Conservation (phyloP, 441 rosid species). For the Erodium chrysanthum region DNA sequence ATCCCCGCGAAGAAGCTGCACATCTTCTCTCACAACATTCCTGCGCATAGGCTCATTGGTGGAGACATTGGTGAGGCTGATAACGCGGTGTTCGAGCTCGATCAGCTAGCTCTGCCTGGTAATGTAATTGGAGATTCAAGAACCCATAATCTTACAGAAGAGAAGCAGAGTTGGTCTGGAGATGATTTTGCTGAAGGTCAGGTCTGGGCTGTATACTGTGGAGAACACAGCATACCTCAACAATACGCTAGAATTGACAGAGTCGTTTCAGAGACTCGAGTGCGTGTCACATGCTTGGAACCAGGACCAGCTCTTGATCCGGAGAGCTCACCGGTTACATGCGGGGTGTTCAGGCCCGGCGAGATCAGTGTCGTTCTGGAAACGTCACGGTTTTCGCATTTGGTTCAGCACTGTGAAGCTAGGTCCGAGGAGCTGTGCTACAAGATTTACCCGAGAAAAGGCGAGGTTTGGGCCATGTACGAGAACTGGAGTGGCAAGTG, state of each 20-base stretch:
- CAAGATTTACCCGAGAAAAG: conserved; percentile 9
- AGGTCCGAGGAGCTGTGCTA: not conserved
- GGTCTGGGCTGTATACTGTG: conserved; percentile 12
- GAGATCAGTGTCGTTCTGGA: conserved; percentile 3
- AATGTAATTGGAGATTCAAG: not conserved
- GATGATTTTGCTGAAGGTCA: not conserved
- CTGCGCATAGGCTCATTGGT: conserved; percentile 10
- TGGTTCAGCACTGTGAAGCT: not conserved
- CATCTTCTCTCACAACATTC: conserved; percentile 15
- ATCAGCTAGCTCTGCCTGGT: conserved; percentile 13
- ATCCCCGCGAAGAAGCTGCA: conserved; percentile 13
- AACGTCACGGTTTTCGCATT: conserved; percentile 8
- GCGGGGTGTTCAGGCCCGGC: conserved; percentile 10
- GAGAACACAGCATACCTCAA: conserved; percentile 10
- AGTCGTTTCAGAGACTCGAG: conserved; percentile 5
- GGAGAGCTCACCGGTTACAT: conserved; percentile 6
- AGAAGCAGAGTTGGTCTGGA: not conserved
- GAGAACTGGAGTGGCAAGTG: conserved; percentile 6
- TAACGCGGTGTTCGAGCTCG: conserved; percentile 7
- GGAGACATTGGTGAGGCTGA: not conserved
- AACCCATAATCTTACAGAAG: not conserved
- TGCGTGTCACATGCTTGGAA: conserved; percentile 13
- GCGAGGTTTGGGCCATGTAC: conserved; percentile 13
- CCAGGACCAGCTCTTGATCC: conserved; percentile 2
- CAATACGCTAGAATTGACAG: conserved; percentile 3